Evolutionary conservation across 1,284 basidiomycete genomes (phyloP).

Genomic region (Microbotryum violaceum): DNA sequence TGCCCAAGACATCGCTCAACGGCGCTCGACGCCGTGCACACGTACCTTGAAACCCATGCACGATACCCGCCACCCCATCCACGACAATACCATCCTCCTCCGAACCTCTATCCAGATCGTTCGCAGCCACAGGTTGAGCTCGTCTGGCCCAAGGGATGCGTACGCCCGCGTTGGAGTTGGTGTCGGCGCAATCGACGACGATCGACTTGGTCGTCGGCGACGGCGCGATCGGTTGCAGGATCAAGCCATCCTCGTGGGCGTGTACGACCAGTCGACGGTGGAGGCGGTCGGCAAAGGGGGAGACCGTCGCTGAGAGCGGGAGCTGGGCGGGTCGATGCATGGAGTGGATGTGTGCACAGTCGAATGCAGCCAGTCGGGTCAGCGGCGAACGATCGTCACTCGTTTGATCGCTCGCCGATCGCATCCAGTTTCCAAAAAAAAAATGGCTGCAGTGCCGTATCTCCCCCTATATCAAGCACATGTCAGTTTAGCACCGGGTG

Average conservation of each 20-base stretch:
- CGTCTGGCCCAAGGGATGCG: constrained; percentile 13
- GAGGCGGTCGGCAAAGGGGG: constrained; percentile 1
- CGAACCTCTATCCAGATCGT: constrained; percentile 46
- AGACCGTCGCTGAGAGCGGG: not conserved
- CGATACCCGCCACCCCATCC: constrained; percentile 26
- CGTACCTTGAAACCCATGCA: constrained; percentile 48
- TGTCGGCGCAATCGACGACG: not conserved
- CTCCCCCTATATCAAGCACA: no score
- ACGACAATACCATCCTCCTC: constrained; percentile 14
- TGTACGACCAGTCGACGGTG: constrained; percentile 11
- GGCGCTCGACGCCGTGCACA: constrained; percentile 49
- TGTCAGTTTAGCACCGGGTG: no score
- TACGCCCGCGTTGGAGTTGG: constrained; percentile 2
- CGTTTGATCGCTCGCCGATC: no score
- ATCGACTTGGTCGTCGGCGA: not conserved
- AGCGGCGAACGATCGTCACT: not conserved
- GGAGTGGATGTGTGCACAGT: not conserved
- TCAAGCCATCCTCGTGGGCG: not conserved
- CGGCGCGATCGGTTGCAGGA: constrained; percentile 12
- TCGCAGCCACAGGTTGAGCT: not conserved
- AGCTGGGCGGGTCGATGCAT: not conserved
- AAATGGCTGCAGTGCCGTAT: no score
- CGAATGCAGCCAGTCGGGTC: not conserved
- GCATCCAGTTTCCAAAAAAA: no score
- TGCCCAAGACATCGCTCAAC: constrained; percentile 44